Conservation (phyloP, 129 eudicot species). For the Ambrosia trifida region DNA sequence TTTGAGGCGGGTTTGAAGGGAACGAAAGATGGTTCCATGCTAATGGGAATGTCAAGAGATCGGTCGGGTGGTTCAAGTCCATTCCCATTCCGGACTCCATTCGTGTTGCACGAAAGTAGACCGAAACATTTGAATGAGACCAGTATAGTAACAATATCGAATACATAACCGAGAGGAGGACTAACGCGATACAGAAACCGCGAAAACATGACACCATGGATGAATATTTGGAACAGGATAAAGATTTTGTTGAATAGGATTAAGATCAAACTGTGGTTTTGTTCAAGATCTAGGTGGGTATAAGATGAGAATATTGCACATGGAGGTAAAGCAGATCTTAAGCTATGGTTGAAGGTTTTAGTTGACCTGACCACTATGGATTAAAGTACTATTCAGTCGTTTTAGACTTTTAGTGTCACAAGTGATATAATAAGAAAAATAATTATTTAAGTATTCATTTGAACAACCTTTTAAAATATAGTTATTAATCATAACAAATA, state of each 20-base stretch:
- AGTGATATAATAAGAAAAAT: not conserved
- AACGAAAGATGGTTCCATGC: slow-evolving; percentile 70
- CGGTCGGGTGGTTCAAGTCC: slow-evolving; percentile 25
- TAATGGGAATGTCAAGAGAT: slow-evolving; percentile 44
- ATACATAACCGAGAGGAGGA: slow-evolving; percentile 48
- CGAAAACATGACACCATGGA: slow-evolving; percentile 42
- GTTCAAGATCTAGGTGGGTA: slow-evolving; percentile 13
- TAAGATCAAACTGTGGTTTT: slow-evolving; percentile 24
- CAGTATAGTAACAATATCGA: slow-evolving; percentile 49
- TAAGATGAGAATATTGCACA: slow-evolving; percentile 39
- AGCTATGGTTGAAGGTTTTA: slow-evolving; percentile 20
- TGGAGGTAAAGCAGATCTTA: slow-evolving; percentile 40
- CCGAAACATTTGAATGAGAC: slow-evolving; percentile 38
- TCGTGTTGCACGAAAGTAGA: slow-evolving; percentile 30
- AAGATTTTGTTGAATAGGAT: not conserved
- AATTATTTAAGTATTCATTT: too few relatives aligned
- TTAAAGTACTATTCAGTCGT: slow-evolving; percentile 23
- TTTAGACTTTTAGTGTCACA: slow-evolving; percentile 6
- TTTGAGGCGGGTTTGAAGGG: slow-evolving; percentile 48
- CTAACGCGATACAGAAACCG: slow-evolving; percentile 38
- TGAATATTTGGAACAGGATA: slow-evolving; percentile 20
- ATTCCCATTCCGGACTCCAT: not conserved
- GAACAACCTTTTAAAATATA: too few relatives aligned
- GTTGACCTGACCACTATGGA: slow-evolving; percentile 56
- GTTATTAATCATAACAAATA: too few relatives aligned